phyloP scores from a whole-genome alignment of 2,329 filamentous ascomycete species.

The Botryotinia narcissicola region DNA sequence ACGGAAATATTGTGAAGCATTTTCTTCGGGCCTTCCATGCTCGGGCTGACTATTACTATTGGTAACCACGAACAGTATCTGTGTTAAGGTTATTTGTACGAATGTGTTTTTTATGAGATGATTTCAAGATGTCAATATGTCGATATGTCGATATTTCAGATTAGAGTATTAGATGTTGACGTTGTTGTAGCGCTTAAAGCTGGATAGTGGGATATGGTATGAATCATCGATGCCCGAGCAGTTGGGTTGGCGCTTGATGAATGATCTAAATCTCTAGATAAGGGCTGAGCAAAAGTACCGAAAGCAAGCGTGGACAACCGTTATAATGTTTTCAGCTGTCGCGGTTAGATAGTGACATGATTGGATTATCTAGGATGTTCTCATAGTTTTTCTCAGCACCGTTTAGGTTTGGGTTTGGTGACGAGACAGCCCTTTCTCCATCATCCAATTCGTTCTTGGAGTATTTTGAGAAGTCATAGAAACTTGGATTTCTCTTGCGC shows the following conservation, averaged over 20 bases:
- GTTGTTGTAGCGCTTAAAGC: constrained; percentile 4
- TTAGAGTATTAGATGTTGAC: background rate
- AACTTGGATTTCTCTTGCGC: background rate
- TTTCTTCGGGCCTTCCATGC: constrained; percentile 7
- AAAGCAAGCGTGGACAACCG: background rate
- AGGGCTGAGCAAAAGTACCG: background rate
- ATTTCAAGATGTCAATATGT: background rate
- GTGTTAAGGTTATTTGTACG: background rate
- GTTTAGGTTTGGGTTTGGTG: background rate
- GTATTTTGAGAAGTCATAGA: background rate
- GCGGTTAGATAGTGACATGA: constrained; percentile 12
- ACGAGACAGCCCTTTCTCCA: background rate
- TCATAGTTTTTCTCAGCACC: background rate
- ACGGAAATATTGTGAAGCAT: constrained; percentile 7
- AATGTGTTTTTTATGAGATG: background rate
- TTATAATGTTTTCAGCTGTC: constrained; percentile 6
- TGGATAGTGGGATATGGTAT: background rate
- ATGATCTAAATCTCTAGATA: background rate
- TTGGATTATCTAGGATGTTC: background rate
- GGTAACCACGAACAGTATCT: background rate
- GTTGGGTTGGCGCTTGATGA: background rate
- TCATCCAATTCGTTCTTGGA: background rate
- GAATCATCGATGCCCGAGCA: constrained; percentile 1
- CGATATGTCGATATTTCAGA: background rate
- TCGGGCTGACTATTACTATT: background rate